Evolutionary conservation across 208 protist species (phyloP), one percentile per base, ranked within the genome.

Genomic region (Giardia muris): DNA sequence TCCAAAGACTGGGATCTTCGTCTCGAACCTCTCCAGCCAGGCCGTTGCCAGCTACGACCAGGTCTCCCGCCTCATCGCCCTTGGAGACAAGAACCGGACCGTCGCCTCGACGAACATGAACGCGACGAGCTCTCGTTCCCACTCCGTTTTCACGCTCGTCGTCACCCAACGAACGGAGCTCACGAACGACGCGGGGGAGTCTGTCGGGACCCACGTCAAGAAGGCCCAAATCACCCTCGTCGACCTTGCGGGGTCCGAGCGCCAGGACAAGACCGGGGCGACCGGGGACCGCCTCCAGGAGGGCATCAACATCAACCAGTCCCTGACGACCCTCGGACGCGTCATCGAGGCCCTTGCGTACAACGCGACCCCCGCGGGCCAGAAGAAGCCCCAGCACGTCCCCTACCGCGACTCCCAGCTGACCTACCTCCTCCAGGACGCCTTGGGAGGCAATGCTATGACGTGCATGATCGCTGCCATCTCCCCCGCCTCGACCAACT

Each of bases 401-500:
- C 91, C 91, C 39, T 92, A 92, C 42, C 1, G 93, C 42, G 46
- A 92, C 97, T 94, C 94, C 3, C 91, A 93, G 46, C 88, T 95
- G 10, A 95, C 94, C 0, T 86, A 92, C 22, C 22, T 95, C 0
- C 93, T 95, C 0, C 30, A 76, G 57, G 93, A 94, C 30, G 94
- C 93, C 0, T 67, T 95, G 39, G 94, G 93, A 39, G 94, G 94
- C 42, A 94, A 94, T 87, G 30, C 67, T 22, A 94, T 93, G 87
- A 95, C 94, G 10, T 46, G 91, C 44, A 94, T 95, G 92, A 87
- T 95, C 0, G 94, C 92, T 10, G 93, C 92, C 0, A 87, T 94
- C 92, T 95, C 96, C 48, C 95, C 95, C 44, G 94, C 92, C 47
- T 88, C 94, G 10, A 57, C 48, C 0, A 96, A 96, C 89, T 94